phyloP scores from a whole-genome alignment of 2,329 filamentous ascomycete species.

The Clarireedia paspali region DNA sequence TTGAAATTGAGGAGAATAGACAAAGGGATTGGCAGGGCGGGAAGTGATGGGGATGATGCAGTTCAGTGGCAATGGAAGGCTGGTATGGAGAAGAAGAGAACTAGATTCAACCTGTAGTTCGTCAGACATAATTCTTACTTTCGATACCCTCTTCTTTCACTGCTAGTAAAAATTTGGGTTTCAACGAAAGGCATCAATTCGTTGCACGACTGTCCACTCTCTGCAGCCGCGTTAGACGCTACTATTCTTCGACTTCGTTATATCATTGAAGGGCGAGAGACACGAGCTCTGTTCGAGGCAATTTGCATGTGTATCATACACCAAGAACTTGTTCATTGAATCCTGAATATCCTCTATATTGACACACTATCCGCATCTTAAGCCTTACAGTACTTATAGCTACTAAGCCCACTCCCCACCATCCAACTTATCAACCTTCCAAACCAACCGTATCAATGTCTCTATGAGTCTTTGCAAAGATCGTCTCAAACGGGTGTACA shows the following conservation, averaged over 20 bases:
- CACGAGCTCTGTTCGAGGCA: no score
- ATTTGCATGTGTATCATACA: no score
- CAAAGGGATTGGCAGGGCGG: constrained; percentile 69
- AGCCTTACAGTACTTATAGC: background rate
- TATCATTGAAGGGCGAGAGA: no score
- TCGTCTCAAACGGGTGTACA: constrained; percentile 24
- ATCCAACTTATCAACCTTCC: constrained; percentile 14
- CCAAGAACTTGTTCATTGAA: background rate
- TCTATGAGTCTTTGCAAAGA: constrained; percentile 25
- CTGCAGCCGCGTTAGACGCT: no score
- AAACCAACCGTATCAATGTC: constrained; percentile 16
- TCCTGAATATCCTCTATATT: background rate
- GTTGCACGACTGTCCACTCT: no score
- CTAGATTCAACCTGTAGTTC: constrained; percentile 79
- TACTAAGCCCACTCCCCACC: background rate
- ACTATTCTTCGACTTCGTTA: background rate
- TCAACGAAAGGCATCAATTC: no score
- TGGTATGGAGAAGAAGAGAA: constrained; percentile 88
- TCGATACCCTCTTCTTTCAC: constrained; percentile 14
- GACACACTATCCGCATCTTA: background rate
- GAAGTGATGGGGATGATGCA: constrained; percentile 44
- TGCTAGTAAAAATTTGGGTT: no score
- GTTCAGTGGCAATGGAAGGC: constrained; percentile 90
- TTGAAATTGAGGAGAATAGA: constrained; percentile 87
- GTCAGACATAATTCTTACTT: constrained; percentile 22